Evolutionary conservation across 805 yeast species (phyloP), one percentile per base, ranked within the genome.

Genomic region (Scheffersomyces stipitis): DNA sequence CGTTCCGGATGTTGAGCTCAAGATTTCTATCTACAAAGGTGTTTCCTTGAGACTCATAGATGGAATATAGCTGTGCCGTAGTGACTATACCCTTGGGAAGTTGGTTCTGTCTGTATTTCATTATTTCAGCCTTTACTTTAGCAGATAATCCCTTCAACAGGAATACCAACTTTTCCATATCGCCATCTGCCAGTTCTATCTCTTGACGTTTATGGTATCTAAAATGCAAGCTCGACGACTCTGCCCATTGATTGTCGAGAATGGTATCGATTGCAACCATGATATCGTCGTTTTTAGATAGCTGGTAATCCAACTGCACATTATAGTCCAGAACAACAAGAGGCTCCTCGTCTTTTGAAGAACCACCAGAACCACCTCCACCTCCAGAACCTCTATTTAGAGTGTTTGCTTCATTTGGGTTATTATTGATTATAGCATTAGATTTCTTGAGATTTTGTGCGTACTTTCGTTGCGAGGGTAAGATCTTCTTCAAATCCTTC

Each of bases 21-120:
- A 77, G 51, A 31, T 58, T 59, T 26, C 62, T 62, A 45, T 79
- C 84, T 2, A 78, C 77, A 50, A 62, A 67, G 0, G 83, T 75
- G 42, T 64, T 54, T 0, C 78, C 76, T 28, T 65, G 58, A 16
- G 61, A 53, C 10, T 65, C 65, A 36, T 66, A 72, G 8, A 78
- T 45, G 1, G 81, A 59, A 45, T 78, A 78, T 3, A 79, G 45
- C 41, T 78, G 83, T 22, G 66, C 66, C 9, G 66, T 41, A 1
- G 76, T 62, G 6, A 75, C 56, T 26, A 74, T 43, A 7, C 69
- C 66, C 12, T 44, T 54, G 0, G 80, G 77, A 2, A 69, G 44
- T 16, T 60, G 62, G 26, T 36, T 39, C 12, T 20, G 33, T 23
- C 75, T 46, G 44, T 58, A 67, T 40, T 57, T 62, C 41, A 65